Base-by-base conservation (phyloP, 2,329 filamentous ascomycete genomes). In the Fusarium palustre region DNA sequence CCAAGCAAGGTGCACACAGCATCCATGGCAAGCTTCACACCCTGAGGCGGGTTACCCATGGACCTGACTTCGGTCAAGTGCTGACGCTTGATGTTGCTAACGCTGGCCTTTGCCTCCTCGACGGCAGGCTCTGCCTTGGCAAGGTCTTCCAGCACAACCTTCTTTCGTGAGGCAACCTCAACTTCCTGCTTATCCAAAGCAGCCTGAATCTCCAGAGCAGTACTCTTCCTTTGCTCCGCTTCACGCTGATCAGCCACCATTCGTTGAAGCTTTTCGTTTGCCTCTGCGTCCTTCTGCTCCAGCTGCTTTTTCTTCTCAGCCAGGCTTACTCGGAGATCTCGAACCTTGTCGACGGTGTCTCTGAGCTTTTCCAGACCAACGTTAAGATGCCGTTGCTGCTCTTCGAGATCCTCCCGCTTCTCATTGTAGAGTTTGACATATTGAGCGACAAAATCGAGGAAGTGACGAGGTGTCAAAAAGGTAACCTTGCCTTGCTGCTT, bases 381-480 rank as follows among this genome's bases (percentile, higher is more conserved):
- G 75, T 99, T 99, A 67, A 99, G 86, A 86, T 99, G 96, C 31
- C 96, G 92, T 78, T 99, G 96, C 79, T 99, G 96, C 78, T 99
- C 96, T 80, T 99, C 96, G 2, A 99, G 87, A 77, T 99, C 96
- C 79, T 98, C 96, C 13, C 97, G 92, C 84, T 99, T 99, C 81
- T 99, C 96, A 68, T 94, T 97, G 82, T 98, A 98, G 9, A 99
- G 86, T 79, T 92, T 96, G 79, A 97, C 94, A 78, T 97, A 99
- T 77, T 99, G 96, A 39, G 94, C 93, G 61, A 99, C 95, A 75
- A 99, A 99, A 79, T 99, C 97, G 53, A 99, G 84, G 84, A 97
- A 99, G 80, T 99, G 96, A 46, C 96, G 91, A 46, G 96, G 96
- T 13, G 97, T 99, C 59, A 99, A 88, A 84, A 92, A 98, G 1